Percentiles rank a stretch among this genome's conserved stretches.
Conservation (phyloP, 352 stramenopile species). For the Pythium brassicae region DNA sequence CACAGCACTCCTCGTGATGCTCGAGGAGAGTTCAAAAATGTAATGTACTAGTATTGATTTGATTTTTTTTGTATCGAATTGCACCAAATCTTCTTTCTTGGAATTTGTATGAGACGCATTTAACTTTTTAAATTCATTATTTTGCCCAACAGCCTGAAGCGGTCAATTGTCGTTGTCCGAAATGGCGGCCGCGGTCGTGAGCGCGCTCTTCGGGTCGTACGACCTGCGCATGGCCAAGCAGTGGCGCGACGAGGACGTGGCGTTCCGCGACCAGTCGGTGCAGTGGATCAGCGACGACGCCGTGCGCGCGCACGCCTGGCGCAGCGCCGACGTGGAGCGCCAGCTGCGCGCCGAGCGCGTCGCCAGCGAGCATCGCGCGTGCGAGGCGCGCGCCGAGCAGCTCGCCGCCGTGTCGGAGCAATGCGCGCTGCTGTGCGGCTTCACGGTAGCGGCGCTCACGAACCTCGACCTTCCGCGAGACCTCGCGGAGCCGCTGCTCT, state of each 20-base stretch:
- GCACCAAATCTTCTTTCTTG: no score
- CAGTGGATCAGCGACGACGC: conserved; percentile 79
- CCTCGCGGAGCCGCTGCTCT: conserved; percentile 26
- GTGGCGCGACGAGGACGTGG: conserved; percentile 72
- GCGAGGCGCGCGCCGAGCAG: conserved; percentile 59
- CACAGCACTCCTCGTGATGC: no score
- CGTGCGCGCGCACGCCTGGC: conserved; percentile 62
- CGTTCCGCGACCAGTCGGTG: conserved; percentile 60
- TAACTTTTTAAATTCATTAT: no score
- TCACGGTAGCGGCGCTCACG: conserved; percentile 63
- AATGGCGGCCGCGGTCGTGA: conserved; percentile 55
- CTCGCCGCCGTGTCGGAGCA: conserved; percentile 67
- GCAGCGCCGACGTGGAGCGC: conserved; percentile 60
- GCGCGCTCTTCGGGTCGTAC: conserved; percentile 74
- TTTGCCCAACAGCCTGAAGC: no score
- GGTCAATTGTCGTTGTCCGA: no score
- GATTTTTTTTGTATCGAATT: no score
- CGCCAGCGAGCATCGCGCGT: conserved; percentile 59
- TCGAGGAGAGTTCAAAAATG: no score
- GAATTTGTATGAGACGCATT: no score
- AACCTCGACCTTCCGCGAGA: conserved; percentile 47
- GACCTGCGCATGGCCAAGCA: conserved; percentile 72
- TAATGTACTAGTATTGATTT: no score
- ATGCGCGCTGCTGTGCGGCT: conserved; percentile 58
- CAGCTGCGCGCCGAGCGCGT: conserved; percentile 56